A percentile compares a stretch with the other conserved stretches of the same genome.
phyloP scores from a whole-genome alignment of 176 grass and related monocot genomes.

The Aegilops speltoides region DNA sequence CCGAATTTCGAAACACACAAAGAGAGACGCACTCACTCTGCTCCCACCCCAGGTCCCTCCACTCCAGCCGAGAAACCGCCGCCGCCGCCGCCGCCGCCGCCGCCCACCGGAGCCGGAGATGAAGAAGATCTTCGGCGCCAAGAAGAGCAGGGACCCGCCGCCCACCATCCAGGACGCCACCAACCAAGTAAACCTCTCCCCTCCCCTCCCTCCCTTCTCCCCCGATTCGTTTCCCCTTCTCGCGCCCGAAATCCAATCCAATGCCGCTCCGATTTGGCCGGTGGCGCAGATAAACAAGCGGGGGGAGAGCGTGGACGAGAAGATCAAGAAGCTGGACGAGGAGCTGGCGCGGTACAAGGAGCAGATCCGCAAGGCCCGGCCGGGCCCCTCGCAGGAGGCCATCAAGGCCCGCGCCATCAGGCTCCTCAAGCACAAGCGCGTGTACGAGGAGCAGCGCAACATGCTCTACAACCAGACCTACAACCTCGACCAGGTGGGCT shows the following conservation, averaged over 20 bases:
- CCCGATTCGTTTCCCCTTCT: neutral
- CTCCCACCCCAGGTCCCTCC: neutral
- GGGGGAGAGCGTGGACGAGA: constrained; percentile 87
- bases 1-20: neutral
- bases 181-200: constrained; percentile 46
- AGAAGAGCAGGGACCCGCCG: constrained; percentile 81
- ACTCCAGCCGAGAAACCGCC: neutral
- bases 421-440: constrained; percentile 87
- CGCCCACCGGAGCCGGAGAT: constrained; percentile 30
- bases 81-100: neutral
- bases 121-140: constrained; percentile 92
- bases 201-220: neutral
- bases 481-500: constrained; percentile 93
- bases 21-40: neutral
- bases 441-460: constrained; percentile 95
- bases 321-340: constrained; percentile 93
- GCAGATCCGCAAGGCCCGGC: constrained; percentile 82
- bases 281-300: constrained; percentile 71
- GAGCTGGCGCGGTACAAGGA: constrained; percentile 81
- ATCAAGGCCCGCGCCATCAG: constrained; percentile 91
- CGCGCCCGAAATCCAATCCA: neutral
- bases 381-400: constrained; percentile 91
- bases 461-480: constrained; percentile 94
- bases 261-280: neutral
- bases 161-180: constrained; percentile 89